Percentiles rank a stretch among this genome's conserved stretches.
These are phyloP conservation scores for Jackrogersella multiformis DNA, from an alignment of 495 filamentous ascomycete species.

Conservation along the genomic window DNA sequence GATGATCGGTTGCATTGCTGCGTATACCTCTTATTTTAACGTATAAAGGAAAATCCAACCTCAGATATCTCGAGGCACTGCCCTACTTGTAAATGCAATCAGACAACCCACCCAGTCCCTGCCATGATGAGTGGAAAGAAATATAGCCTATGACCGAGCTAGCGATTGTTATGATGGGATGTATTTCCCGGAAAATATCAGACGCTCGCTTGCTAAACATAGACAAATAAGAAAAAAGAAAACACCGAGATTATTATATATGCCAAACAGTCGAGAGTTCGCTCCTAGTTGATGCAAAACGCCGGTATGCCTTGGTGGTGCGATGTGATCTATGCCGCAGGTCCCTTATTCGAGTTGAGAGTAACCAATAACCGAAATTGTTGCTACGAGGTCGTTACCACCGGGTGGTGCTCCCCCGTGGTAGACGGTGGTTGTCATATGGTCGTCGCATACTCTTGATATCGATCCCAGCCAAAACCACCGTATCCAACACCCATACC, in stretches of 20 bases:
- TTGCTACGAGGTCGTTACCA: slow-evolving; percentile 52
- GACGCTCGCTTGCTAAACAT: slow-evolving; percentile 55
- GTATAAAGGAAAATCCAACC: slow-evolving; percentile 50
- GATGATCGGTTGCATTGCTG: slow-evolving; percentile 61
- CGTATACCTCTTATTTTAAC: slow-evolving; percentile 56
- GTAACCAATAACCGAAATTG: slow-evolving; percentile 27
- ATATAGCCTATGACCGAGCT: slow-evolving; percentile 54
- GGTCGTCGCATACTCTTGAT: slow-evolving; percentile 68
- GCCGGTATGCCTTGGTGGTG: slow-evolving; percentile 49
- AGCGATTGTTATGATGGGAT: slow-evolving; percentile 51
- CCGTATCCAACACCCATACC: slow-evolving; percentile 69
- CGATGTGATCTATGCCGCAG: slow-evolving; percentile 44
- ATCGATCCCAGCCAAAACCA: slow-evolving; percentile 80
- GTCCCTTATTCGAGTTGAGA: slow-evolving; percentile 32
- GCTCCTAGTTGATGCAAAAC: slow-evolving; percentile 55
- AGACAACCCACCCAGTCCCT: slow-evolving; percentile 57
- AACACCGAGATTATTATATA: slow-evolving; percentile 39
- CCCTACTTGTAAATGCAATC: slow-evolving; percentile 60
- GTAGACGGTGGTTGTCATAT: slow-evolving; percentile 68
- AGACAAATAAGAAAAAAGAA: slow-evolving; percentile 38
- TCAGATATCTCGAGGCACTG: slow-evolving; percentile 51
- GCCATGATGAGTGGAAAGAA: slow-evolving; percentile 53
- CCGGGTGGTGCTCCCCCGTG: slow-evolving; percentile 50
- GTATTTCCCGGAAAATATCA: slow-evolving; percentile 44
- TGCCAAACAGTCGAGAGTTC: slow-evolving; percentile 45